A percentile compares a stretch with the other conserved stretches of the same genome.
Conservation (phyloP, 2,329 filamentous ascomycete species). For the Fusarium illudens region DNA sequence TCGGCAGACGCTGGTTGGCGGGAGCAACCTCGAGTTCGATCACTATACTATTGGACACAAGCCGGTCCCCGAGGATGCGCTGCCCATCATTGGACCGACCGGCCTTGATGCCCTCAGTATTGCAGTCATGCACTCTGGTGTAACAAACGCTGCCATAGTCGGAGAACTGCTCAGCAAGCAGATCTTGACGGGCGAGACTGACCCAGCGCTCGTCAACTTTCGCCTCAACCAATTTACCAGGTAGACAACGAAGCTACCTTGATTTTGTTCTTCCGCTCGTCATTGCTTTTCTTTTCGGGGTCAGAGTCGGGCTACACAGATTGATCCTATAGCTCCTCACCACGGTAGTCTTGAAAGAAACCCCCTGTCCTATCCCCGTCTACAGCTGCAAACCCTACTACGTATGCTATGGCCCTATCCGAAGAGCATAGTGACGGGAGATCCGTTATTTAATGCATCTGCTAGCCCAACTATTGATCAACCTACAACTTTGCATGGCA, state of each 20-base stretch:
- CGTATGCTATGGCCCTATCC: too few species aligned
- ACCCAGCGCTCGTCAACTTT: background rate
- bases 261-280: background rate
- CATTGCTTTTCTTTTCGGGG: background rate
- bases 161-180: constrained; percentile 24
- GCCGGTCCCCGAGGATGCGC: constrained; percentile 11
- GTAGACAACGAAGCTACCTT: background rate
- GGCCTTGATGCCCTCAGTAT: constrained; percentile 15
- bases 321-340: background rate
- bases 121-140: constrained; percentile 32
- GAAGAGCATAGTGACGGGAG: too few species aligned
- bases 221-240: background rate
- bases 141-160: constrained; percentile 27
- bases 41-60: constrained; percentile 20
- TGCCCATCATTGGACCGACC: constrained; percentile 25
- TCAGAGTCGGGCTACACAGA: background rate
- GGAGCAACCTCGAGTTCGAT: constrained; percentile 3
- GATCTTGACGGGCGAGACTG: background rate
- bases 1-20: background rate
- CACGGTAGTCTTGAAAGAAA: too few species aligned
- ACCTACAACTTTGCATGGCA: too few species aligned
- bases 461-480: too few species aligned
- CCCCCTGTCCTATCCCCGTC: too few species aligned
- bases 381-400: too few species aligned
- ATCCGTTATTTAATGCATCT: too few species aligned